Conservation (phyloP, 257 asterid species). For the Solanum ossicruentum region DNA sequence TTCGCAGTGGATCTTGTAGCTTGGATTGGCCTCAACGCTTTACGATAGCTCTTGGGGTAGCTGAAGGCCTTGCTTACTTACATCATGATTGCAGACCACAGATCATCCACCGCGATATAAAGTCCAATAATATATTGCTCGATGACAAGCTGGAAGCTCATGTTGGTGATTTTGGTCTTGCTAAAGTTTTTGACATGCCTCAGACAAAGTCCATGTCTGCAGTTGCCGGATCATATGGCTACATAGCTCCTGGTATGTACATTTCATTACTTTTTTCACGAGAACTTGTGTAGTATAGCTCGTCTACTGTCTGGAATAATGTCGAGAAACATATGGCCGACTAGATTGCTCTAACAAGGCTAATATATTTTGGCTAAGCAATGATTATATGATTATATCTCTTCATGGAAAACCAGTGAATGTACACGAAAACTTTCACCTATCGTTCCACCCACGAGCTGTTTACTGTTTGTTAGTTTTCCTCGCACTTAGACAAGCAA, state of each 20-base stretch:
- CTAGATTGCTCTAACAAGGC: background rate
- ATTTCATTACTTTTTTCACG: background rate
- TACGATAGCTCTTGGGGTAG: slow-evolving; percentile 45
- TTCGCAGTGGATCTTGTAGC: slow-evolving; percentile 24
- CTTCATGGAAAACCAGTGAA: background rate
- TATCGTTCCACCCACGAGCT: background rate
- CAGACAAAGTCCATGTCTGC: slow-evolving; percentile 34
- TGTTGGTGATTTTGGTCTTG: slow-evolving; percentile 49
- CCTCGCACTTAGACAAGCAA: background rate
- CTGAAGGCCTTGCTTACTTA: slow-evolving; percentile 48
- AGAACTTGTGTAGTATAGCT: background rate
- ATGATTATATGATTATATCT: background rate
- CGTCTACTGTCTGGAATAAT: background rate
- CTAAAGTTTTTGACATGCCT: slow-evolving; percentile 27
- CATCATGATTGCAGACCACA: slow-evolving; percentile 54
- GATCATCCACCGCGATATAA: slow-evolving; percentile 44
- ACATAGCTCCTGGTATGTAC: slow-evolving; percentile 55
- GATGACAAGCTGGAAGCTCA: slow-evolving; percentile 40
- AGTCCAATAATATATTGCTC: slow-evolving; percentile 39
- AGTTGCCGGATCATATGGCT: slow-evolving; percentile 60
- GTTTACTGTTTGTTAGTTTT: background rate
- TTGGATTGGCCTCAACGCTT: slow-evolving; percentile 54
- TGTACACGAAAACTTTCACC: background rate
- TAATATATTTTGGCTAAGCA: background rate
- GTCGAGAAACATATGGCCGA: background rate